Evolutionary conservation across 768 basidiomycete genomes (phyloP).

Genomic region (Glaciozyma martinii): DNA sequence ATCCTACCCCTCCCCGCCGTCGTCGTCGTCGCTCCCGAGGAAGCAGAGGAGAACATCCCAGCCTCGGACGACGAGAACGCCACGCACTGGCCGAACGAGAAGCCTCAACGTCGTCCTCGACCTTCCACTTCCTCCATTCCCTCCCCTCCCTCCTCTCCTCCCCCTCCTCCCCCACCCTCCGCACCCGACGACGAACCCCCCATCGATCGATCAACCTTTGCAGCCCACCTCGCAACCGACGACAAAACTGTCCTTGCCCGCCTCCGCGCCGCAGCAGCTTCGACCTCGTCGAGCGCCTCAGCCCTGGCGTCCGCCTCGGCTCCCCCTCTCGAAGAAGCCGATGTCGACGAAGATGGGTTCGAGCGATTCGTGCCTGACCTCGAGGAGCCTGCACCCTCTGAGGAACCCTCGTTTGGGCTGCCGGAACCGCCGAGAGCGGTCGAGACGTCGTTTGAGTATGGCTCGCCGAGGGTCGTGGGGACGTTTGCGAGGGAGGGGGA

Average conservation of each 20-base stretch:
- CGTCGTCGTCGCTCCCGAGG: neutral
- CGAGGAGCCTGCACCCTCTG: neutral
- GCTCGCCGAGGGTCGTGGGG: too few species aligned
- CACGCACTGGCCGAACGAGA: conserved; percentile 25
- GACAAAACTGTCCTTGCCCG: conserved; percentile 25
- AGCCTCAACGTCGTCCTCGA: neutral
- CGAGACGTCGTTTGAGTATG: neutral
- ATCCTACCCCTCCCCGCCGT: neutral
- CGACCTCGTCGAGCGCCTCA: neutral
- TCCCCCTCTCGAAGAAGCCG: neutral
- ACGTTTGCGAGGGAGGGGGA: too few species aligned
- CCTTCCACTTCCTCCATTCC: too few species aligned
- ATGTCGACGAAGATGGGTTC: conserved; percentile 24
- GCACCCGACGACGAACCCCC: neutral
- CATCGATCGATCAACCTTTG: conserved; percentile 16
- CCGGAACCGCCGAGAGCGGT: neutral
- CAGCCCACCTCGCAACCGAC: conserved; percentile 27
- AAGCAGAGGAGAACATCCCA: neutral
- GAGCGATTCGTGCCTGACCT: neutral
- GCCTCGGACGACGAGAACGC: neutral
- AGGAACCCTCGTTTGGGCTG: too few species aligned
- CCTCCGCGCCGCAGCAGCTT: neutral
- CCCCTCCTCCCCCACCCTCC: neutral
- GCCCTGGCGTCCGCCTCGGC: conserved; percentile 13
- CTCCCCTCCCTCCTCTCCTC: neutral